Evolutionary conservation across 768 basidiomycete genomes (phyloP).

Genomic region (Auriscalpium vulgare): DNA sequence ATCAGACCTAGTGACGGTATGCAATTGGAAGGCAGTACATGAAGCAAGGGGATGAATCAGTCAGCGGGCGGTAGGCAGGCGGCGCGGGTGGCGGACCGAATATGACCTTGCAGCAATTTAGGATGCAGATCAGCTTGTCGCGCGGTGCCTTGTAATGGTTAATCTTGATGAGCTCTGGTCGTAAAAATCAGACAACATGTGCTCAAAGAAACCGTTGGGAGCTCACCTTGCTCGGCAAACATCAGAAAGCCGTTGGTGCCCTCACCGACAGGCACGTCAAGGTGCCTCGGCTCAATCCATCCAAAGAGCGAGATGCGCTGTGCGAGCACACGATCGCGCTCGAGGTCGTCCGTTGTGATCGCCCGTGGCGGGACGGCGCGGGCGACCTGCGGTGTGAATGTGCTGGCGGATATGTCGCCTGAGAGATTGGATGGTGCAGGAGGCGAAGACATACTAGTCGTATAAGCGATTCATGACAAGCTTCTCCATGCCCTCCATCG

Average conservation of each 20-base stretch:
- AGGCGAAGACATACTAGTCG: constrained; percentile 65
- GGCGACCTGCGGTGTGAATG: constrained; percentile 82
- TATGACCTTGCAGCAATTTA: constrained; percentile 98
- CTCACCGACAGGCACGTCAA: constrained; percentile 80
- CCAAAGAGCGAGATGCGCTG: constrained; percentile 88
- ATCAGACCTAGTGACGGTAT: constrained; percentile 57
- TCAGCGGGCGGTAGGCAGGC: too few relatives aligned
- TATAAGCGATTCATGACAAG: constrained; percentile 98
- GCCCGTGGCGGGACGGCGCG: constrained; percentile 59
- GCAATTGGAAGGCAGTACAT: background rate
- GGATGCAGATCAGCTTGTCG: constrained; percentile 94
- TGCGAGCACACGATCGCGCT: constrained; percentile 82
- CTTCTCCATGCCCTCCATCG: constrained; percentile 99
- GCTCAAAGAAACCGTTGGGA: background rate
- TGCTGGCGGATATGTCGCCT: constrained; percentile 40
- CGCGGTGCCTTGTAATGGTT: constrained; percentile 99
- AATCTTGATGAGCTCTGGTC: constrained; percentile 83
- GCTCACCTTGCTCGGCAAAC: constrained; percentile 80
- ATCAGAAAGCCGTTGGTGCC: constrained; percentile 74
- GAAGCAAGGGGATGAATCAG: background rate
- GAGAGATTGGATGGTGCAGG: constrained; percentile 1
- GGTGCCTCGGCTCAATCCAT: constrained; percentile 84
- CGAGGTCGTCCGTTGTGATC: constrained; percentile 92
- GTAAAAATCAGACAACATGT: background rate
- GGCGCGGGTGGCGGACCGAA: constrained; percentile 58